Conservation (phyloP, 2,329 filamentous ascomycete genomes). For the Fusarium dimerum region DNA sequence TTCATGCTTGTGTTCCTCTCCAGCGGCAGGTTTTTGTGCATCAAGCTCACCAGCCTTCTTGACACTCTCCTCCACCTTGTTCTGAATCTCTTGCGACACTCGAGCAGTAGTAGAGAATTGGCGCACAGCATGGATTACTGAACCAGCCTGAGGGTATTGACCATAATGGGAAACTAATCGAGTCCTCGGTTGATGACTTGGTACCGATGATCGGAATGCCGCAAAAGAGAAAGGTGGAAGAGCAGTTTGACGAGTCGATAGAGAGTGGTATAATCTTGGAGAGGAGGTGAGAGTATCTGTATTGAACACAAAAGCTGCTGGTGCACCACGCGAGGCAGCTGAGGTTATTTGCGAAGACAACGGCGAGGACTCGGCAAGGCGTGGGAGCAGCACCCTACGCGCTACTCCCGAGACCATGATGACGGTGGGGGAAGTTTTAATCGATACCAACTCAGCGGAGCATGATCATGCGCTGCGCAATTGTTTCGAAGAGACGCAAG, state of each 20-base stretch:
- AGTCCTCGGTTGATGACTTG: conserved; percentile 4
- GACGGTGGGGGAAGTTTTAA: conserved; percentile 29
- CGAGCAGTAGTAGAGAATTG: conserved; percentile 32
- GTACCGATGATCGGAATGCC: conserved; percentile 20
- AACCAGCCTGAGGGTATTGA: conserved; percentile 10
- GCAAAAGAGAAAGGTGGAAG: conserved; percentile 31
- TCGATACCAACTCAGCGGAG: conserved; percentile 23
- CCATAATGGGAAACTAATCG: conserved; percentile 4
- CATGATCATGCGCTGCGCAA: conserved; percentile 32
- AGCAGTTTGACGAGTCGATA: conserved; percentile 14
- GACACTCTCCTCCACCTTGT: conserved; percentile 33
- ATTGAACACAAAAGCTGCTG: conserved; percentile 18
- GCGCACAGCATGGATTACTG: conserved; percentile 24
- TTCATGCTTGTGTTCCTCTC: conserved; percentile 40
- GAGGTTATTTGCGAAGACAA: conserved; percentile 25
- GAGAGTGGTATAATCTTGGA: conserved; percentile 19
- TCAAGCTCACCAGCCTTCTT: conserved; percentile 38
- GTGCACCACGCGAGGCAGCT: conserved; percentile 23
- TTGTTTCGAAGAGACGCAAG: conserved; percentile 9
- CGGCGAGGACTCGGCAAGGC: conserved; percentile 39
- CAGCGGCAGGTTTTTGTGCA: conserved; percentile 33
- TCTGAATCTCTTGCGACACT: conserved; percentile 26
- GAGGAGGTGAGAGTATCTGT: conserved; percentile 17
- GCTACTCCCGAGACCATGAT: conserved; percentile 53
- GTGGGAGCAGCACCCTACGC: conserved; percentile 51